A percentile compares a stretch with the other conserved stretches of the same genome.
phyloP scores from a whole-genome alignment of 192 early-diverging fungal genomes.

The Entomortierella beljakovae region DNA sequence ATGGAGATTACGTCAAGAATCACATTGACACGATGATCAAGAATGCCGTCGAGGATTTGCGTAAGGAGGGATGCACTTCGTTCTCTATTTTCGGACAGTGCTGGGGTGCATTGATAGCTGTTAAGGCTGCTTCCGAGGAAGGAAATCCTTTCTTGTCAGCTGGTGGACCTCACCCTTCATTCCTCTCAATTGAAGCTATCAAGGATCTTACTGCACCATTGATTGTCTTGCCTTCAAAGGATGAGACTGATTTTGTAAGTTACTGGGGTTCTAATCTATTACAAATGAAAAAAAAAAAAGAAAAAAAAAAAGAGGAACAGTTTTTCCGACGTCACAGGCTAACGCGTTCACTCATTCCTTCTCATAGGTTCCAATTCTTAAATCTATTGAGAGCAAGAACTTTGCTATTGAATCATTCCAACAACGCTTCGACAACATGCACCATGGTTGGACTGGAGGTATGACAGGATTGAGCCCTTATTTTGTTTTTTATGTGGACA shows the following conservation, averaged over 20 bases:
- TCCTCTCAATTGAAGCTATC: slow-evolving; percentile 60
- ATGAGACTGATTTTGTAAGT: slow-evolving; percentile 69
- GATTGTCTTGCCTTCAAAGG: slow-evolving; percentile 70
- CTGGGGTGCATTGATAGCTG: slow-evolving; percentile 75
- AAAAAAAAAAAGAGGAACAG: no score
- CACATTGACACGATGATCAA: slow-evolving; percentile 30
- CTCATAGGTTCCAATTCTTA: slow-evolving; percentile 18
- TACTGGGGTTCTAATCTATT: neutral
- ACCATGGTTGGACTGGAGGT: slow-evolving; percentile 28
- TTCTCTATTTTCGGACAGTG: slow-evolving; percentile 75
- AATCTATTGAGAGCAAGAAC: slow-evolving; percentile 27
- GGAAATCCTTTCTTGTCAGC: slow-evolving; percentile 57
- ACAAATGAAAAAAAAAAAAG: neutral
- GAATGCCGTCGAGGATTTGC: slow-evolving; percentile 53
- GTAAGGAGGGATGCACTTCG: slow-evolving; percentile 51
- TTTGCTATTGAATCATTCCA: slow-evolving; percentile 28
- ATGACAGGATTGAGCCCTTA: neutral
- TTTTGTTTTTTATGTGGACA: neutral
- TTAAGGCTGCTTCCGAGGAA: slow-evolving; percentile 58
- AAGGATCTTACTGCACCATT: slow-evolving; percentile 68
- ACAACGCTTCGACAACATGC: slow-evolving; percentile 27
- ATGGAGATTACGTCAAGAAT: slow-evolving; percentile 36
- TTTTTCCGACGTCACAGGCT: no score
- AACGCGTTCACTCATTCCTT: neutral
- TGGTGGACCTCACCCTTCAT: slow-evolving; percentile 75